These are phyloP conservation scores for Boletus sensibilis DNA, from an alignment of 768 basidiomycete species.

Conservation along the genomic window DNA sequence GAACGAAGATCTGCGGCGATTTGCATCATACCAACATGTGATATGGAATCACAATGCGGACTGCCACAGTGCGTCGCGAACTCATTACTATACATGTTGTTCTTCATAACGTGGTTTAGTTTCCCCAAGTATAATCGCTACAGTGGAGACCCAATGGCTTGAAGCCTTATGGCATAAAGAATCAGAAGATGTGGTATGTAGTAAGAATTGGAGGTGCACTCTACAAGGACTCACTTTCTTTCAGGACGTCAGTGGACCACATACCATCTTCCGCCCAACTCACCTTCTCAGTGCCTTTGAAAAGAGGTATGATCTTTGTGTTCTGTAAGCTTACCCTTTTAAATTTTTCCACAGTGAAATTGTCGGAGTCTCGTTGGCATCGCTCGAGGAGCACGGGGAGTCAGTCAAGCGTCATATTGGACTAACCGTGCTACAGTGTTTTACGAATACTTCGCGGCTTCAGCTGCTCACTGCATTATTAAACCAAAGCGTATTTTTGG, in stretches of 20 bases:
- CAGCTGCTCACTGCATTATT: slow-evolving; percentile 43
- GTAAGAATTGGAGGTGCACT: background rate
- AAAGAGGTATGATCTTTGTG: slow-evolving; percentile 38
- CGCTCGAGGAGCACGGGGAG: slow-evolving; percentile 39
- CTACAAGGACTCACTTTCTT: slow-evolving; percentile 1
- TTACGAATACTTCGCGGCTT: slow-evolving; percentile 37
- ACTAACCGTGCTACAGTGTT: slow-evolving; percentile 41
- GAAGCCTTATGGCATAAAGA: slow-evolving; percentile 45
- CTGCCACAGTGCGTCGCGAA: slow-evolving; percentile 37
- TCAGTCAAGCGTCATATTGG: slow-evolving; percentile 39
- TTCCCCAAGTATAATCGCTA: slow-evolving; percentile 30
- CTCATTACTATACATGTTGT: background rate
- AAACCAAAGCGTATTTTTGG: slow-evolving; percentile 42
- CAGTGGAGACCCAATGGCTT: slow-evolving; percentile 49
- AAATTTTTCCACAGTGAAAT: slow-evolving; percentile 38
- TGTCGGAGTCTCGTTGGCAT: slow-evolving; percentile 38
- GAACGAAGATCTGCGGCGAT: slow-evolving; percentile 39
- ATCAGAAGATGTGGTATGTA: slow-evolving; percentile 10
- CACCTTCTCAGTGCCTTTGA: slow-evolving; percentile 38
- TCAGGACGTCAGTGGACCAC: slow-evolving; percentile 35
- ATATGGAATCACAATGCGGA: slow-evolving; percentile 47
- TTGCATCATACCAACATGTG: slow-evolving; percentile 57
- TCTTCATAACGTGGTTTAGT: slow-evolving; percentile 26
- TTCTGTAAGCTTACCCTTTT: background rate
- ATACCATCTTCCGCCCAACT: slow-evolving; percentile 44